phyloP scores from a whole-genome alignment of 2,329 filamentous ascomycete genomes.

The Hymenoscyphus salicellus region DNA sequence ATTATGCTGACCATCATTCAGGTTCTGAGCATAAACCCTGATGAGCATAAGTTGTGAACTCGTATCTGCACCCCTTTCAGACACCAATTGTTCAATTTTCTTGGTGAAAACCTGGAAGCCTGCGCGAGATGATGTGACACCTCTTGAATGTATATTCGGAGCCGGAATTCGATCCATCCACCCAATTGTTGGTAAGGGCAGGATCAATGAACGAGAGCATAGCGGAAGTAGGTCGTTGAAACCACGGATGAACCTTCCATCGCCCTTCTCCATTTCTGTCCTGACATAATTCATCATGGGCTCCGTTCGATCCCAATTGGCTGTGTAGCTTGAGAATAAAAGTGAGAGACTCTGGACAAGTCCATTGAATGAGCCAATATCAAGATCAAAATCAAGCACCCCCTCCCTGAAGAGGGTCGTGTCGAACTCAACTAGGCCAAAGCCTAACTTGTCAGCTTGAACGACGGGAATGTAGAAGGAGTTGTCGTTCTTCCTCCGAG shows the following conservation, averaged over 20 bases:
- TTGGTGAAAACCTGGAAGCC: constrained; percentile 13
- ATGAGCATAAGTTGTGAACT: constrained; percentile 3
- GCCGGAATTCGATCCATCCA: constrained; percentile 14
- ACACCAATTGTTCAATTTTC: constrained; percentile 5
- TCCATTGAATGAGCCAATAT: constrained; percentile 16
- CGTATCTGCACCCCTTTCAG: background rate
- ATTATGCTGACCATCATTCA: background rate
- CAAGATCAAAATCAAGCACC: constrained; percentile 8
- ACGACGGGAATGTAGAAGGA: constrained; percentile 15
- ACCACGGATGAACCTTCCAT: constrained; percentile 15
- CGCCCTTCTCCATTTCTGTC: constrained; percentile 5
- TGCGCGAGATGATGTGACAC: constrained; percentile 12
- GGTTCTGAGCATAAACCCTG: background rate
- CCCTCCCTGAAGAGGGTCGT: constrained; percentile 10
- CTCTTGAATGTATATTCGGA: constrained; percentile 14
- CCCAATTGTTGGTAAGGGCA: background rate
- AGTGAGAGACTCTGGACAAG: constrained; percentile 12
- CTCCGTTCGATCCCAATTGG: background rate
- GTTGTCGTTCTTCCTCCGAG: constrained; percentile 1
- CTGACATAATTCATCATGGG: background rate
- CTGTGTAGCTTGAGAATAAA: background rate
- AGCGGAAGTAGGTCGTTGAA: constrained; percentile 20
- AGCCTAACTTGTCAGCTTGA: constrained; percentile 21
- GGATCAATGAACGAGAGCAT: constrained; percentile 1
- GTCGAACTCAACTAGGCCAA: constrained; percentile 19